Evolutionary conservation across 2,329 filamentous ascomycete genomes (phyloP).

Genomic region (Davidsoniella australis): DNA sequence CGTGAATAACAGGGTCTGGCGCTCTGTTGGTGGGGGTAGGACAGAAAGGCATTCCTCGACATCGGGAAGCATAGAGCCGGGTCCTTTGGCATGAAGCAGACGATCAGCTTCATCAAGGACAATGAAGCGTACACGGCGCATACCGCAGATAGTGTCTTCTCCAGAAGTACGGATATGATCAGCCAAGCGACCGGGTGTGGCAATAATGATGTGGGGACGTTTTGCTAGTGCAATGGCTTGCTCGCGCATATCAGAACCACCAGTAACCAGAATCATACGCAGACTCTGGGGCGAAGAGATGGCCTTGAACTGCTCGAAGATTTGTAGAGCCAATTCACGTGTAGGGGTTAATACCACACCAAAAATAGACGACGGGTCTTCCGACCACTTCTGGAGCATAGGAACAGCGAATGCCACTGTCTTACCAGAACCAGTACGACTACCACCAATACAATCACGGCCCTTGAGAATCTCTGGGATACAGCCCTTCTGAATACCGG

Average conservation of each 20-base stretch:
- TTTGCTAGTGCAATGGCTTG: constrained; percentile 73
- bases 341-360: constrained; percentile 80
- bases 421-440: constrained; percentile 89
- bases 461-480: constrained; percentile 88
- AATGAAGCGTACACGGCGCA: constrained; percentile 65
- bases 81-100: constrained; percentile 53
- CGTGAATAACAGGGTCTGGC: constrained; percentile 93
- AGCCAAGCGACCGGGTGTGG: constrained; percentile 80
- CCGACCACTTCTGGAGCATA: constrained; percentile 82
- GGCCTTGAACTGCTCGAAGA: constrained; percentile 89
- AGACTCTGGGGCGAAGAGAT: constrained; percentile 77
- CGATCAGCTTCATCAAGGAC: constrained; percentile 94
- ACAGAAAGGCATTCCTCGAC: constrained; percentile 74
- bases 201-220: constrained; percentile 81
- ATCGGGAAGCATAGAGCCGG: constrained; percentile 85
- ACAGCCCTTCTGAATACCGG: constrained; percentile 79
- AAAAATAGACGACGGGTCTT: constrained; percentile 84
- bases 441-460: constrained; percentile 86
- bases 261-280: constrained; percentile 78
- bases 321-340: constrained; percentile 81
- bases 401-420: constrained; percentile 91
- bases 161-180: constrained; percentile 88
- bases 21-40: constrained; percentile 56
- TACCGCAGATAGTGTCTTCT: constrained; percentile 70
- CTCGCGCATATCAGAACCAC: constrained; percentile 77